phyloP scores from a whole-genome alignment of 805 yeast species.

The Candida railenensis region DNA sequence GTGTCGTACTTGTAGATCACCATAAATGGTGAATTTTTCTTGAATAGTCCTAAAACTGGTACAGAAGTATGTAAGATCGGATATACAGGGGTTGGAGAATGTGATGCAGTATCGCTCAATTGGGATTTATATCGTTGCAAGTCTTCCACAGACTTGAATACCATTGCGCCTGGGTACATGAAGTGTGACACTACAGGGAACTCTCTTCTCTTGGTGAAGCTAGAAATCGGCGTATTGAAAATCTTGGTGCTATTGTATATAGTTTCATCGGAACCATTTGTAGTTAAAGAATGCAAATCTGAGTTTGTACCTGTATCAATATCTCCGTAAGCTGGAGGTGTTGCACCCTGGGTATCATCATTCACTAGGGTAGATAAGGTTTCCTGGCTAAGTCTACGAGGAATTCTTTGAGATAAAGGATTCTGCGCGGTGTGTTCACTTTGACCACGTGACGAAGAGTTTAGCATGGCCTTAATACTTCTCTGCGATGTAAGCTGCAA shows the following conservation, averaged over 20 bases:
- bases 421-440: no score
- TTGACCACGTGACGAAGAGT: no score
- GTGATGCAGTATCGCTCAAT: not conserved
- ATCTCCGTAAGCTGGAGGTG: not conserved
- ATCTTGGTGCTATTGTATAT: constrained; percentile 12
- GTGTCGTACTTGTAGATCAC: constrained; percentile 14
- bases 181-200: constrained; percentile 19
- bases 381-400: constrained; percentile 2
- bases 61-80: constrained; percentile 21
- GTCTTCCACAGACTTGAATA: constrained; percentile 12
- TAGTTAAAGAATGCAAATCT: constrained; percentile 12
- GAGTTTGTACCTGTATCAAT: constrained; percentile 3
- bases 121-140: constrained; percentile 9
- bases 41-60: constrained; percentile 23
- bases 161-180: constrained; percentile 18
- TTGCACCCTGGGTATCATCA: not conserved
- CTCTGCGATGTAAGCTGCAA: no score
- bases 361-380: constrained; percentile 1
- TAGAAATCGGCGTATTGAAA: constrained; percentile 12
- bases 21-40: constrained; percentile 29
- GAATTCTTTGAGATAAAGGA: not conserved
- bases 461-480: no score
- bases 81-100: not conserved
- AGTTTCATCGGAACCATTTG: constrained; percentile 19
- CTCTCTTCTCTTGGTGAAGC: constrained; percentile 10